Conservation (phyloP, 2,329 filamentous ascomycete species). For the Fusarium concolor region DNA sequence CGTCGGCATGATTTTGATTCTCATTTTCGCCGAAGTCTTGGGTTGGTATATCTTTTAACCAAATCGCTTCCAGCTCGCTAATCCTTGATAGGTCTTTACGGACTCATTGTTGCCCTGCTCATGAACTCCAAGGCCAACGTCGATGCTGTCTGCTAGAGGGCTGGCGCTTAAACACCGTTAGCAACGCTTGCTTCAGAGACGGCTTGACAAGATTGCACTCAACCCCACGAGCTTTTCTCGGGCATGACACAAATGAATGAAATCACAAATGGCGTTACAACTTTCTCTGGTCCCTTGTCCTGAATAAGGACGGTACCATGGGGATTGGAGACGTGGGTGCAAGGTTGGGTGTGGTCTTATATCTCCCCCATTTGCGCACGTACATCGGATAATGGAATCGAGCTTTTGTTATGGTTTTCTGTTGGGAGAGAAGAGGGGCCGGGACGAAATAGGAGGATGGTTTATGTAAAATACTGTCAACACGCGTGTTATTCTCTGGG, state of each 20-base stretch:
- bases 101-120: slow-evolving; percentile 96
- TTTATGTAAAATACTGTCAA: slow-evolving; percentile 65
- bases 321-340: slow-evolving; percentile 42
- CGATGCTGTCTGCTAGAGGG: slow-evolving; percentile 65
- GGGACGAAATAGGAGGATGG: slow-evolving; percentile 43
- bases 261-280: slow-evolving; percentile 41
- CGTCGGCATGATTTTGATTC: slow-evolving; percentile 98
- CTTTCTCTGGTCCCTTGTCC: slow-evolving; percentile 33
- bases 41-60: slow-evolving; percentile 66
- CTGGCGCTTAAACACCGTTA: background rate
- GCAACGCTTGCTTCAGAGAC: slow-evolving; percentile 34
- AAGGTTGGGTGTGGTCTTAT: slow-evolving; percentile 38
- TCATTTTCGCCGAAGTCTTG: slow-evolving; percentile 99
- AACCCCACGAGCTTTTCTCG: slow-evolving; percentile 43
- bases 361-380: slow-evolving; percentile 33
- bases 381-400: slow-evolving; percentile 44
- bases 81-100: slow-evolving; percentile 83
- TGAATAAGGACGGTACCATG: slow-evolving; percentile 19
- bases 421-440: slow-evolving; percentile 37
- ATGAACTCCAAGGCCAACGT: slow-evolving; percentile 95
- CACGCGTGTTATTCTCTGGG: slow-evolving; percentile 55
- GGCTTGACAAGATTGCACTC: slow-evolving; percentile 54
- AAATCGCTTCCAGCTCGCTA: slow-evolving; percentile 29
- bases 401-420: slow-evolving; percentile 36
- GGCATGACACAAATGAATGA: slow-evolving; percentile 41